Conservation (phyloP, 2,329 filamentous ascomycete species). For the Colletotrichum costaricense region DNA sequence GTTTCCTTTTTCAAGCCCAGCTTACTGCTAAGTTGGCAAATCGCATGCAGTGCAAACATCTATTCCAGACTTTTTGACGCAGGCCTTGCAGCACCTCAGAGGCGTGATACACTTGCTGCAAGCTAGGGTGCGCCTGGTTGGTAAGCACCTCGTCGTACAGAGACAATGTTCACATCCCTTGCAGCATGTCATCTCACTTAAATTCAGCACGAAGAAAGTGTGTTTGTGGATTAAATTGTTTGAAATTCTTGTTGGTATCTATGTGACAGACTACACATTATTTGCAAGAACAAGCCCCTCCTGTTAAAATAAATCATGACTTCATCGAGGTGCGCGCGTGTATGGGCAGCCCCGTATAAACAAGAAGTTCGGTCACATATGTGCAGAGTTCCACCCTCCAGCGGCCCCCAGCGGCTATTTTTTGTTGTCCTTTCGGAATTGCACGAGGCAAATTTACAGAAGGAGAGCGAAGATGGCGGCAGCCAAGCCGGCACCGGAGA, state of each 20-base stretch:
- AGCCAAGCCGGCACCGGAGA: slow-evolving; percentile 22
- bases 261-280: slow-evolving; percentile 26
- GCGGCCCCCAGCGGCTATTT: background rate
- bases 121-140: no score
- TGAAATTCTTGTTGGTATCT: slow-evolving; percentile 5
- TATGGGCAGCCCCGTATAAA: background rate
- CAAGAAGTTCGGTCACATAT: background rate
- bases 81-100: background rate
- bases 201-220: background rate
- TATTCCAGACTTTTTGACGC: background rate
- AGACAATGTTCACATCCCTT: no score
- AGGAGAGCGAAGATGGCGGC: slow-evolving; percentile 23
- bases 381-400: background rate
- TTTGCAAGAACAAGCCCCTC: slow-evolving; percentile 5
- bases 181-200: background rate
- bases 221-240: background rate
- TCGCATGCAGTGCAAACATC: background rate
- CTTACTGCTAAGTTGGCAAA: background rate
- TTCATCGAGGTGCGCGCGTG: background rate
- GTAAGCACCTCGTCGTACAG: background rate
- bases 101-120: background rate
- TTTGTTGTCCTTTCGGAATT: background rate
- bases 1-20: background rate
- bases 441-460: slow-evolving; percentile 6
- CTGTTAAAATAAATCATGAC: background rate